Conservation (phyloP, 495 filamentous ascomycete genomes). For the Cenococcum geophilum region DNA sequence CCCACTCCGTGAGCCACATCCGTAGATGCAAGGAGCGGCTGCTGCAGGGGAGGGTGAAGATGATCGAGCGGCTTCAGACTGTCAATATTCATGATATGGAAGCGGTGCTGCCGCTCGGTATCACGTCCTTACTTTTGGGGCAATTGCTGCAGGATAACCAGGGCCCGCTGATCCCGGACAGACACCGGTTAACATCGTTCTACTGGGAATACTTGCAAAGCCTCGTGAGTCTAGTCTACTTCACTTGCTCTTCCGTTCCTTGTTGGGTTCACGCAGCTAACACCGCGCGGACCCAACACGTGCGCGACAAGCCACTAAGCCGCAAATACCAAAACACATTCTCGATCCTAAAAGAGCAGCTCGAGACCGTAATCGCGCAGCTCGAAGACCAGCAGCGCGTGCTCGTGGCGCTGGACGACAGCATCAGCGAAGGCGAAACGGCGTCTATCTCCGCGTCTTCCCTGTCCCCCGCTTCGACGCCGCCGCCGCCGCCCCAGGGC, state of each 20-base stretch:
- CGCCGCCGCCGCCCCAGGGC: background rate
- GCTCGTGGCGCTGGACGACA: constrained; percentile 14
- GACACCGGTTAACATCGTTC: constrained; percentile 10
- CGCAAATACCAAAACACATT: constrained; percentile 10
- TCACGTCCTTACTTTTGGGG: constrained; percentile 3
- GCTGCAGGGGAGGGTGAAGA: constrained; percentile 7
- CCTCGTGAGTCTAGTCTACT: background rate
- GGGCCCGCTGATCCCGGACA: constrained; percentile 10
- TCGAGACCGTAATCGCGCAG: constrained; percentile 10
- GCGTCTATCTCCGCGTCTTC: background rate
- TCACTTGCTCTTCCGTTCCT: too few relatives aligned
- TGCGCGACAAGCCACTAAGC: constrained; percentile 5
- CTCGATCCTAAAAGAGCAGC: constrained; percentile 5
- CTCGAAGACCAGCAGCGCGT: constrained; percentile 16
- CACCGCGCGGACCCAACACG: background rate
- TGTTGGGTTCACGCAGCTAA: background rate
- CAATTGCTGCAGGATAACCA: constrained; percentile 15
- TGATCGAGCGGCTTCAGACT: constrained; percentile 13
- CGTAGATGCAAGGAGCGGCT: constrained; percentile 10
- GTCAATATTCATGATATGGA: constrained; percentile 6
- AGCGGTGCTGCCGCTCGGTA: constrained; percentile 8
- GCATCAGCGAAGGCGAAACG: constrained; percentile 13
- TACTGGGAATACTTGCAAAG: constrained; percentile 5
- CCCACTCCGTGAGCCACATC: background rate
- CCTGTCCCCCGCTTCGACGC: too few relatives aligned